Base-by-base conservation (phyloP, 345 rosid species). In the Aegle marmelos region DNA sequence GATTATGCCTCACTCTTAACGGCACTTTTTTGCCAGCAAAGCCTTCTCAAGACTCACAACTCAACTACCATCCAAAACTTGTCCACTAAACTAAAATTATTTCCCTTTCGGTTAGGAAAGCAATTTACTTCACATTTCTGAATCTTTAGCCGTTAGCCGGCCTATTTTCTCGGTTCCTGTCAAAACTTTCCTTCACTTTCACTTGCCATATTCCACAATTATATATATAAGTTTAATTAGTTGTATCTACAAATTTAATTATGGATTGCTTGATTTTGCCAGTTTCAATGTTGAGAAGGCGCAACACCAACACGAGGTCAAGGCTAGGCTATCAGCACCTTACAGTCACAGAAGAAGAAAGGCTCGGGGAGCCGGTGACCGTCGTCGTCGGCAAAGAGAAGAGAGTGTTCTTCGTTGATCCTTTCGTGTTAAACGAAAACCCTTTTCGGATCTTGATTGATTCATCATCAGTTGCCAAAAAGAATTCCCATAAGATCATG, bases 301-400 rank as follows among this genome's bases (percentile, higher is more conserved):
- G 92, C 64, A 78, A 14, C 82, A 72, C 34, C 50, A 80, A 24
- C 50, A 3, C 50, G 9, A 19, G 69, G 13, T 83, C 83, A 48
- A 82, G 86, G 74, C 82, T 83, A 27, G 79, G 89, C 22, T 92
- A 94, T 83, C 85, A 72, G 62, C 83, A 75, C 39, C 75, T 93
- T 0, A 73, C 73, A 0, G 79, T 73, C 2, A 85, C 79, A 7
- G 79, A 78, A 58, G 78, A 70, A 41, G 79, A 76, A 9, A 50
- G 76, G 33, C 54, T 75, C 19, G 87, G 76, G 0, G 73, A 58
- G 54, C 80, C 72, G 6, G 90, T 93, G 78, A 90, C 79, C 4
- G 98, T 91, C 82, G 93, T 94, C 66, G 98, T 90, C 3, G 98
- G 98, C 67, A 88, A 90, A 75, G 97, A 94, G 87, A 89, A 68